Evolutionary conservation across 2,329 filamentous ascomycete species (phyloP).

Genomic region (Rutstroemia sp.): DNA sequence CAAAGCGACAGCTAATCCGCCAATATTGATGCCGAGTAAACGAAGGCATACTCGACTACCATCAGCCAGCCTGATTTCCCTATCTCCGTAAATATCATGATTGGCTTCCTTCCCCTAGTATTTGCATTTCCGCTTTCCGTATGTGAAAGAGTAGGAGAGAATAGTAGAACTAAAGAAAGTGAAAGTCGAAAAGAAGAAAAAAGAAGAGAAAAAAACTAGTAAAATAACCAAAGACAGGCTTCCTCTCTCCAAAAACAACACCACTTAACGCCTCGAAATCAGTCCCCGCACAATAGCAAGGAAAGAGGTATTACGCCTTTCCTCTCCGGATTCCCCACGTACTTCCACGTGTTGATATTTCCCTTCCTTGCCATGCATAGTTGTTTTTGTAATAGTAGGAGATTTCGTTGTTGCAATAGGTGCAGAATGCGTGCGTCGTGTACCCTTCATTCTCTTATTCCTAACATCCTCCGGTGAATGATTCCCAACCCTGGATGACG

Average conservation of each 20-base stretch:
- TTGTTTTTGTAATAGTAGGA: background rate
- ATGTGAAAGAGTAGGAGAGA: too few species aligned
- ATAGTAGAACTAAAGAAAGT: too few species aligned
- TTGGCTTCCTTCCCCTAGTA: too few species aligned
- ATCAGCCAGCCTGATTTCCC: too few species aligned
- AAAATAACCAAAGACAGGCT: background rate
- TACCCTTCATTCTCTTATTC: constrained; percentile 4
- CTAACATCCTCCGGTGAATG: constrained; percentile 3
- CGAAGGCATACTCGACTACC: too few species aligned
- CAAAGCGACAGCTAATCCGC: too few species aligned
- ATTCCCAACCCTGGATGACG: constrained; percentile 16
- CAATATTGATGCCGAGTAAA: too few species aligned
- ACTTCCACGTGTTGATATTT: constrained; percentile 6
- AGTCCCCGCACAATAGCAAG: constrained; percentile 8
- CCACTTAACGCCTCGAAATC: constrained; percentile 9
- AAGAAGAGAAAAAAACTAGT: background rate
- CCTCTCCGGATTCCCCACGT: background rate
- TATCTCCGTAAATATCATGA: too few species aligned
- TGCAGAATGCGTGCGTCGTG: constrained; percentile 5
- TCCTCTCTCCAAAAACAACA: constrained; percentile 5
- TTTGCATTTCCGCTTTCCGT: too few species aligned
- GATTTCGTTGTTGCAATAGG: background rate
- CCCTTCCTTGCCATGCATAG: constrained; percentile 3
- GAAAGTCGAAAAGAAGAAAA: too few species aligned
- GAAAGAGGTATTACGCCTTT: constrained; percentile 10